These are phyloP conservation scores for Phoenix dactylifera DNA, from an alignment of 176 grass and related monocot species.

Conservation along the genomic window DNA sequence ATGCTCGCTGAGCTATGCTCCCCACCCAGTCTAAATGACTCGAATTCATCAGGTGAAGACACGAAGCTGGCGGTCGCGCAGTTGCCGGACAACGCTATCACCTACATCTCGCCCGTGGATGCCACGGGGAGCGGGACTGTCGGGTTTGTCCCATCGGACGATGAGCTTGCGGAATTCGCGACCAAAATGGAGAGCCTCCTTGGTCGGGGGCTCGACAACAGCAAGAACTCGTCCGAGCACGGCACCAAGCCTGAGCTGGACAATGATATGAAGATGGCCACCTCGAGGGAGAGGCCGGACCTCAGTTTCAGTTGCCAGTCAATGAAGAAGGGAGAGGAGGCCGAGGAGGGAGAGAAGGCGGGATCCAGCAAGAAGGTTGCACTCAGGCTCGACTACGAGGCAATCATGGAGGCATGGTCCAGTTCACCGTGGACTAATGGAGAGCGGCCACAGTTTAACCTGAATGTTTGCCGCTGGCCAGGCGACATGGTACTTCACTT, in stretches of 20 bases:
- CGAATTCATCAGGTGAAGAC: conserved; percentile 21
- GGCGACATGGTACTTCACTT: conserved; percentile 34
- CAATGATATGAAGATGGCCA: conserved; percentile 31
- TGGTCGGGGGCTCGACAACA: conserved; percentile 27
- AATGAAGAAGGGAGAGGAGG: conserved; percentile 28
- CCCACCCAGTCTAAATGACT: conserved; percentile 29
- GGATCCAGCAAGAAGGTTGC: conserved; percentile 31
- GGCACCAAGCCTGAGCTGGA: background rate
- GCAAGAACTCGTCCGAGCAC: conserved; percentile 44
- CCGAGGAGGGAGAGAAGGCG: conserved; percentile 10
- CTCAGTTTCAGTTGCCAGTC: conserved; percentile 53
- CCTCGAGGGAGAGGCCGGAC: conserved; percentile 47
- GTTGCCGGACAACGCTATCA: conserved; percentile 5
- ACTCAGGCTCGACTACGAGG: conserved; percentile 75
- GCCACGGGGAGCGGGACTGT: conserved; percentile 6
- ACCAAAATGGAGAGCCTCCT: conserved; percentile 89
- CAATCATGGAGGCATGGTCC: conserved; percentile 60
- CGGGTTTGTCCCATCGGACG: conserved; percentile 50
- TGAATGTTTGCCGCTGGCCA: conserved; percentile 34
- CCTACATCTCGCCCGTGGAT: conserved; percentile 24
- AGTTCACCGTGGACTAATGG: conserved; percentile 80
- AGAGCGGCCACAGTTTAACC: conserved; percentile 33
- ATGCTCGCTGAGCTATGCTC: conserved; percentile 57
- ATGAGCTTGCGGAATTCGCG: conserved; percentile 74
- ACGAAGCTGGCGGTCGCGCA: background rate